Conservation (phyloP, 1,284 basidiomycete species). For the Trichosporon ovoides region DNA sequence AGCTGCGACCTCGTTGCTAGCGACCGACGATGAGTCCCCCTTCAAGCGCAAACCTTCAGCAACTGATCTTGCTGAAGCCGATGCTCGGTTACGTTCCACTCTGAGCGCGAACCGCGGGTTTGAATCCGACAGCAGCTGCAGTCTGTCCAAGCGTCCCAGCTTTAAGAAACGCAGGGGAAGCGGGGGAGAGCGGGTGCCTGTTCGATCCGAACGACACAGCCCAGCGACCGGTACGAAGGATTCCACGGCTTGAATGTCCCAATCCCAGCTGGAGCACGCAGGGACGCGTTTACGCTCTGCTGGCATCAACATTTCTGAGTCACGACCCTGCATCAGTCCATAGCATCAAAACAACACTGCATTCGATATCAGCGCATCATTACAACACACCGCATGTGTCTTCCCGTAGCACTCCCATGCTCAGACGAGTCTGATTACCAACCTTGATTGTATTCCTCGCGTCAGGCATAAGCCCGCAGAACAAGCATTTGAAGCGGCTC, state of each 20-base stretch:
- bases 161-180: slow-evolving; percentile 34
- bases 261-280: neutral
- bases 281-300: no score
- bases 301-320: neutral
- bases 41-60: slow-evolving; percentile 40
- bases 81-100: slow-evolving; percentile 7
- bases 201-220: neutral
- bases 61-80: slow-evolving; percentile 36
- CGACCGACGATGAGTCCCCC: slow-evolving; percentile 40
- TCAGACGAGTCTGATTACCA: no score
- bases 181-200: neutral
- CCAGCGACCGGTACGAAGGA: neutral
- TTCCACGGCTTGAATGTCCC: neutral
- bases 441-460: neutral
- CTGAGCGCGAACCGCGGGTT: neutral
- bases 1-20: slow-evolving; percentile 3
- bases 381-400: no score
- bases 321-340: no score
- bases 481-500: neutral
- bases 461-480: neutral
- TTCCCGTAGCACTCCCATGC: no score
- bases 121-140: slow-evolving; percentile 5
- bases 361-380: no score
- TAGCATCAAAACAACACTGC: no score
- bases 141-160: slow-evolving; percentile 42